Evolutionary conservation across 73 alveolate genomes (phyloP).

Genomic region (Symbiodinium natans): DNA sequence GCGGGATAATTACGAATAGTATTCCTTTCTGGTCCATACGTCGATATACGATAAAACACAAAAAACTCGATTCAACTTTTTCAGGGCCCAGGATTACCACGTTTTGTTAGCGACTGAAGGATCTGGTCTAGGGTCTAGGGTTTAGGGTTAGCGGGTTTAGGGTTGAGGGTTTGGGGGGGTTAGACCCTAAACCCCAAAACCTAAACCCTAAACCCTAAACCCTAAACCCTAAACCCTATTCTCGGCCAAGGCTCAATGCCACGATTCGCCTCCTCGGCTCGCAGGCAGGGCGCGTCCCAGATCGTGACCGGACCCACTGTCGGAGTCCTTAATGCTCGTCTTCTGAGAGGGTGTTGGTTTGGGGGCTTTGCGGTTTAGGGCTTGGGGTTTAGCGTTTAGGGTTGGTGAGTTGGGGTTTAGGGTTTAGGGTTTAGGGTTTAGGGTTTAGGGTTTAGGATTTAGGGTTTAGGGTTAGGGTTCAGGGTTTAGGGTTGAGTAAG

Average conservation of each 20-base stretch:
- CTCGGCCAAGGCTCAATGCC: slow-evolving; percentile 47
- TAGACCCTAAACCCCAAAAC: neutral
- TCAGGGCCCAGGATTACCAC: no score
- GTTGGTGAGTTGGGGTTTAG: neutral
- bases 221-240: neutral
- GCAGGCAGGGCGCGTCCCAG: slow-evolving; percentile 89
- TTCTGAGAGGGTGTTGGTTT: neutral
- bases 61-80: no score
- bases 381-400: neutral
- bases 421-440: neutral
- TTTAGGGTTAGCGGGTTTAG: no score
- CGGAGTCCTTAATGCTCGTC: slow-evolving; percentile 48
- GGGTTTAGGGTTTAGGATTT: neutral
- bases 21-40: no score
- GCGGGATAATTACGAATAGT: no score
- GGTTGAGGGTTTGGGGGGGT: no score
- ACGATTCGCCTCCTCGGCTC: slow-evolving; percentile 27
- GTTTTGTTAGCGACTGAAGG: no score
- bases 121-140: no score
- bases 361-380: neutral
- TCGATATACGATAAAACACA: no score
- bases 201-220: neutral
- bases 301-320: slow-evolving; percentile 88
- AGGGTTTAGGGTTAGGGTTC: neutral
- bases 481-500: neutral